Evolutionary conservation across 768 basidiomycete genomes (phyloP).

Genomic region (Psilocybe azurescens): DNA sequence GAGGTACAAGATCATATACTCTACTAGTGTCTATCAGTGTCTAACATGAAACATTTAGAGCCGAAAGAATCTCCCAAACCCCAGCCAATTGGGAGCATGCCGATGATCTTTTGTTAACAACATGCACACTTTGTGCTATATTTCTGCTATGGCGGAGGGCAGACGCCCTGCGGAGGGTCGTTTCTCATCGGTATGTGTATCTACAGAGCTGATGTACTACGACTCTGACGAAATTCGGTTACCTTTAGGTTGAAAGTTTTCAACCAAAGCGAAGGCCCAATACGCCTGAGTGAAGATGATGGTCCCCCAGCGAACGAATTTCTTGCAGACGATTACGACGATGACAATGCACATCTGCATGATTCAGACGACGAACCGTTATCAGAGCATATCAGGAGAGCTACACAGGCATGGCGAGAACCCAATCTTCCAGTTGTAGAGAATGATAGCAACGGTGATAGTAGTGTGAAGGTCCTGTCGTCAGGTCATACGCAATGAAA

Average conservation of each 20-base stretch:
- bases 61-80: conserved; percentile 65
- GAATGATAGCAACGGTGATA: conserved; percentile 7
- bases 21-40: not conserved
- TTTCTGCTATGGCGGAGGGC: conserved; percentile 71
- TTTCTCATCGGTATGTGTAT: conserved; percentile 62
- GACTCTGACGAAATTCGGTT: not conserved
- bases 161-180: conserved; percentile 56
- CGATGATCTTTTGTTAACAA: conserved; percentile 61
- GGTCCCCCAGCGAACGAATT: conserved; percentile 75
- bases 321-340: conserved; percentile 63
- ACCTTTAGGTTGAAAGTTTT: conserved; percentile 59
- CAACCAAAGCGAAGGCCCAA: conserved; percentile 55
- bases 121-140: conserved; percentile 58
- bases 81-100: conserved; percentile 64
- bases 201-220: not conserved
- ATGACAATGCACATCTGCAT: conserved; percentile 40
- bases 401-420: conserved; percentile 32
- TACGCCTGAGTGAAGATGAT: conserved; percentile 74
- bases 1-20: conserved; percentile 13
- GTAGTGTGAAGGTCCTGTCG: not conserved
- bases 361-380: conserved; percentile 33
- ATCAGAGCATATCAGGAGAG: conserved; percentile 31
- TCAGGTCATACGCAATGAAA: conserved; percentile 2
- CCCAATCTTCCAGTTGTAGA: conserved; percentile 16
- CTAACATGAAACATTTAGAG: conserved; percentile 39